Evolutionary conservation across 331 rosid species (phyloP).

Genomic region (Malus hybrid): DNA sequence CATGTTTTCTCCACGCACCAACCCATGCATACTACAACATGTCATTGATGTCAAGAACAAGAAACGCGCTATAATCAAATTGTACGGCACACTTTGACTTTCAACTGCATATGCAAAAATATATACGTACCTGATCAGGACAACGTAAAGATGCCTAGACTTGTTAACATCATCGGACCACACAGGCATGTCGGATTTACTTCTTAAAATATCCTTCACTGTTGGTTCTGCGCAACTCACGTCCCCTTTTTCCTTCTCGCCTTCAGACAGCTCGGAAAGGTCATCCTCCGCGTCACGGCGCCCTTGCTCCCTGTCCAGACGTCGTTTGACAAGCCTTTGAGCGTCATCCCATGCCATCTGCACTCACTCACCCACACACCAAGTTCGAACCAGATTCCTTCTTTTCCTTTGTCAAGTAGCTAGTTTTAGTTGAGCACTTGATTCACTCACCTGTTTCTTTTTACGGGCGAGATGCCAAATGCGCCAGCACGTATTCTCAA

Average conservation of each 20-base stretch:
- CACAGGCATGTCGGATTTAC: constrained; percentile 41
- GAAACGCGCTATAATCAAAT: neutral
- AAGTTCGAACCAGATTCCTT: neutral
- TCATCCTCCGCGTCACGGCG: constrained; percentile 63
- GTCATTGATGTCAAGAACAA: neutral
- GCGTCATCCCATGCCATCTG: constrained; percentile 68
- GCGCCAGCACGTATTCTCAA: constrained; percentile 64
- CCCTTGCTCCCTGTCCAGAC: constrained; percentile 55
- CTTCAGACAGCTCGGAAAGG: constrained; percentile 73
- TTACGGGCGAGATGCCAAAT: constrained; percentile 57
- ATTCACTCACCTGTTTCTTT: constrained; percentile 34
- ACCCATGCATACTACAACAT: constrained; percentile 52
- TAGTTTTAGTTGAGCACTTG: neutral
- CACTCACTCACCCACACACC: neutral
- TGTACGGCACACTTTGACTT: no score
- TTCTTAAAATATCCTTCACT: constrained; percentile 28
- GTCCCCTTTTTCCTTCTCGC: constrained; percentile 63
- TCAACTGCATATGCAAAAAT: no score
- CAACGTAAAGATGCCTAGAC: constrained; percentile 55
- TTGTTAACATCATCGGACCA: constrained; percentile 43
- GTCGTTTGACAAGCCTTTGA: constrained; percentile 41
- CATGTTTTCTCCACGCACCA: constrained; percentile 84
- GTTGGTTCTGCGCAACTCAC: constrained; percentile 1
- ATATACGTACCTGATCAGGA: constrained; percentile 45
- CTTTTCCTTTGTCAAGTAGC: neutral